Evolutionary conservation across 2,329 filamentous ascomycete genomes (phyloP), one percentile per base, ranked within the genome.

Genomic region (Aschersonia sp.): DNA sequence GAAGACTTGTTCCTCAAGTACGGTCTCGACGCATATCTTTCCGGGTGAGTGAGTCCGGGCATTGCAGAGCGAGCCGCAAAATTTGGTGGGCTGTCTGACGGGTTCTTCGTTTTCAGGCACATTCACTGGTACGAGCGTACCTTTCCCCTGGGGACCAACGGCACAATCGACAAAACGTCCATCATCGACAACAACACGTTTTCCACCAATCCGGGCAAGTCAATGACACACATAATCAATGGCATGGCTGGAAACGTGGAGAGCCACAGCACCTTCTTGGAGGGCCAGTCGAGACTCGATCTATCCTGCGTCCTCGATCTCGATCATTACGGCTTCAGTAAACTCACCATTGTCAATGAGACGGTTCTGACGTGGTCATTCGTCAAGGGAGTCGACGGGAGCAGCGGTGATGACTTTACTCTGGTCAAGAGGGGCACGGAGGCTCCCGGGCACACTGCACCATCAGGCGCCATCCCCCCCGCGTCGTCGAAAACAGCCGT

Each of bases 231-330:
- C 49, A 60, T 75, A 35, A 61, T 70, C 57, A 75, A 74, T 54
- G 72, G 71, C n/a, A 70, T 70, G 63, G 72, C 72, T 4, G 71
- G 72, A 29, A 74, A 74, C 51, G 66, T 74, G 42, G 71, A 74
- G 53, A 68, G 65, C 49, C 71, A 75, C 58, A 66, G 61, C 51
- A 63, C 59, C 2, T 56, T 73, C 11, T 45, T 31, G 2, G 22
- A 42, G 37, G 54, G 55, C 45, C 50, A 50, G 4, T 61, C 59
- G 30, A 50, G 51, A 7, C 55, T 65, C n/a, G 60, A 66, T 49
- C 67, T 70, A 42, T 73, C 71, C 5, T 63, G 63, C 14, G 57
- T 68, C 0, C 60, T 75, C 30, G 68, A 75, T 55, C 61, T 61
- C 47, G 55, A 58, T 41, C 60, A 73, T 52, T 75, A 68, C 49